Base-by-base conservation (phyloP, 2,329 filamentous ascomycete species). In the Mycosphaerella sp. region DNA sequence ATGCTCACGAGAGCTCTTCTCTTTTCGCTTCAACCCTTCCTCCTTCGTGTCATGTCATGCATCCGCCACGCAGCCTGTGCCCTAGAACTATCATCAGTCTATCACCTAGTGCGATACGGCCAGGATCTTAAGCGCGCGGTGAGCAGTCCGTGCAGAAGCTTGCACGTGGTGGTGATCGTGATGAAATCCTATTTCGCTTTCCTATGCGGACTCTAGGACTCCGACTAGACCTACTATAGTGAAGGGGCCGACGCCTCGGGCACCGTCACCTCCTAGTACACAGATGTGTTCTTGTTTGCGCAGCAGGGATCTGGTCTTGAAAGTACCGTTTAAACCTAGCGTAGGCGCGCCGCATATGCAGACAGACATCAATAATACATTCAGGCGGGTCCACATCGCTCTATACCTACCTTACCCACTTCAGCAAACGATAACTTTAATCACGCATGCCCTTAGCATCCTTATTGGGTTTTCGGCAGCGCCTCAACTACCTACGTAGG, bases 91-190 rank as follows among this genome's bases (percentile, higher is more conserved):
- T n/a, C n/a, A n/a, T n/a, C n/a, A n/a, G n/a, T 21, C 6, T 21
- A 21, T 25, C 7, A 6, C 21, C 6, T 25, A 25, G 21, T 4
- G 21, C 21, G 21, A 13, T 14, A 41, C 34, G 35, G 25, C 45
- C 37, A 37, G 45, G 45, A 48, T 48, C 37, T 48, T 48, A 48
- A 41, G 45, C 45, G 45, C 45, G 36, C 45, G 36, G 32, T 25
- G 27, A 34, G 34, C 44, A 40, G 25, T 6, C 41, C 39, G 10
- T 41, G 39, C 39, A 21, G 17, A 17, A 21, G 16, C 16, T 17
- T 25, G 39, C 16, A 6, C 16, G 17, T 9, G 17, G 17, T 21
- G 7, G 36, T 16, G n/a, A 21, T 41, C 12, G 39, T 21, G 1
- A 41, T 41, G 14, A 6, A 3, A 21, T 41, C 6, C 17, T 16